Conservation (phyloP, 1,284 basidiomycete genomes). For the Gymnopus androsaceus region DNA sequence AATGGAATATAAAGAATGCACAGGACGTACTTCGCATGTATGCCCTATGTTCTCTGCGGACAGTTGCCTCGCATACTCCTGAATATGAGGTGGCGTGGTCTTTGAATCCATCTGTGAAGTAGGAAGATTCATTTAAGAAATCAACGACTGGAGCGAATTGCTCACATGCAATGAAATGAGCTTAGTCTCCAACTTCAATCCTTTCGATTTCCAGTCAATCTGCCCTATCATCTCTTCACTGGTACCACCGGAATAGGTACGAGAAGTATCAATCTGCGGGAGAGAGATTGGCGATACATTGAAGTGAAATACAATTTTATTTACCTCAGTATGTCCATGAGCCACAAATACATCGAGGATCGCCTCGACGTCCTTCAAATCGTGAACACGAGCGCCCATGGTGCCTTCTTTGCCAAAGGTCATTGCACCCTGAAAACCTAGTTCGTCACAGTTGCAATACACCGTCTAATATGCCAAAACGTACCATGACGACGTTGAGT, state of each 20-base stretch:
- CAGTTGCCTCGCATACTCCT: not conserved
- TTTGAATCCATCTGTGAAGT: no score
- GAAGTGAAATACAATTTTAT: no score
- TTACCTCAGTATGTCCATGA: slow-evolving; percentile 6
- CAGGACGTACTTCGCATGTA: slow-evolving; percentile 21
- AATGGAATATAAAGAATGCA: slow-evolving; percentile 20
- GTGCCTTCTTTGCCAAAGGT: slow-evolving; percentile 8
- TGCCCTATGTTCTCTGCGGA: slow-evolving; percentile 5
- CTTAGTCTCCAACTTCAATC: slow-evolving; percentile 49
- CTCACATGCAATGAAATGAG: slow-evolving; percentile 32
- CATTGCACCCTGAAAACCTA: not conserved
- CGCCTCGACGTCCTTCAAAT: slow-evolving; percentile 3
- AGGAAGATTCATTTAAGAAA: no score
- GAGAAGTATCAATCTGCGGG: slow-evolving; percentile 58
- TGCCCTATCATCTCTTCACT: slow-evolving; percentile 48
- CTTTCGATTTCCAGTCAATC: slow-evolving; percentile 36
- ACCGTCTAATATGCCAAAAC: not conserved
- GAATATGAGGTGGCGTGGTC: not conserved
- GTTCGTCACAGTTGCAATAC: not conserved
- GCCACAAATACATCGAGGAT: slow-evolving; percentile 3
- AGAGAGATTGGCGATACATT: no score
- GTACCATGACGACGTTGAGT: not conserved
- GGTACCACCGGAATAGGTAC: slow-evolving; percentile 50
- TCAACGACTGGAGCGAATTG: not conserved
- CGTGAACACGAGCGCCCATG: not conserved